A percentile compares a stretch with the other conserved stretches of the same genome.
Evolutionary conservation across 2,329 filamentous ascomycete genomes (phyloP).

Genomic region (Cryphonectria radicalis): DNA sequence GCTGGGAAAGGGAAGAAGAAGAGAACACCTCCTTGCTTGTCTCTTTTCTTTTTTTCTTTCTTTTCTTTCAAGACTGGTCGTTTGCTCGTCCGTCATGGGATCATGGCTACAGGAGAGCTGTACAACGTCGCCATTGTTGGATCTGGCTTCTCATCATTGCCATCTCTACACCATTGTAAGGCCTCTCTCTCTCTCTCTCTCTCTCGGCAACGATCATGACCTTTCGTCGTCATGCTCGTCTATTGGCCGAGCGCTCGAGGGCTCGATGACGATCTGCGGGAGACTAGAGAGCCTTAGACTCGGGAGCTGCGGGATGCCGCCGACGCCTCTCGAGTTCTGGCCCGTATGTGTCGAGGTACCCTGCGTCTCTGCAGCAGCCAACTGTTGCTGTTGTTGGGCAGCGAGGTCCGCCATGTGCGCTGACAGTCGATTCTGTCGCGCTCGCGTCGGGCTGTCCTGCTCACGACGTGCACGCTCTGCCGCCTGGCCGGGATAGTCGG

Average conservation of each 20-base stretch:
- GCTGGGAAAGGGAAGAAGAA: background rate
- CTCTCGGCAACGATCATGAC: background rate
- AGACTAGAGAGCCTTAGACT: slow-evolving; percentile 54
- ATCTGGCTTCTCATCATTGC: background rate
- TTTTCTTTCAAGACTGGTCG: background rate
- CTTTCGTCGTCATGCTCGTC: slow-evolving; percentile 26
- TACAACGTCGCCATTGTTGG: background rate
- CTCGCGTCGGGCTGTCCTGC: slow-evolving; percentile 32
- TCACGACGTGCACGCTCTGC: background rate
- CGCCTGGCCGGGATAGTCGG: slow-evolving; percentile 51
- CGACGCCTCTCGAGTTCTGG: slow-evolving; percentile 41
- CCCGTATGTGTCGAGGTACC: slow-evolving; percentile 23
- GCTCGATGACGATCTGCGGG: slow-evolving; percentile 64
- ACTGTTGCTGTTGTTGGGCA: slow-evolving; percentile 21
- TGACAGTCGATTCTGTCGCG: slow-evolving; percentile 39
- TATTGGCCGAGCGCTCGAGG: slow-evolving; percentile 47
- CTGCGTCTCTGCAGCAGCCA: background rate
- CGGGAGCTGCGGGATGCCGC: slow-evolving; percentile 53
- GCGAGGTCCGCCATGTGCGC: slow-evolving; percentile 40
- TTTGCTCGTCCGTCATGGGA: background rate
- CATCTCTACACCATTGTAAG: background rate
- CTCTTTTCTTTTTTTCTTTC: background rate
- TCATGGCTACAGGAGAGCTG: background rate
- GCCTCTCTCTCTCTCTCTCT: too few relatives aligned
- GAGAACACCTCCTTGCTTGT: background rate